Evolutionary conservation across 352 stramenopile genomes (phyloP).

Genomic region (Aphanomyces invadans): DNA sequence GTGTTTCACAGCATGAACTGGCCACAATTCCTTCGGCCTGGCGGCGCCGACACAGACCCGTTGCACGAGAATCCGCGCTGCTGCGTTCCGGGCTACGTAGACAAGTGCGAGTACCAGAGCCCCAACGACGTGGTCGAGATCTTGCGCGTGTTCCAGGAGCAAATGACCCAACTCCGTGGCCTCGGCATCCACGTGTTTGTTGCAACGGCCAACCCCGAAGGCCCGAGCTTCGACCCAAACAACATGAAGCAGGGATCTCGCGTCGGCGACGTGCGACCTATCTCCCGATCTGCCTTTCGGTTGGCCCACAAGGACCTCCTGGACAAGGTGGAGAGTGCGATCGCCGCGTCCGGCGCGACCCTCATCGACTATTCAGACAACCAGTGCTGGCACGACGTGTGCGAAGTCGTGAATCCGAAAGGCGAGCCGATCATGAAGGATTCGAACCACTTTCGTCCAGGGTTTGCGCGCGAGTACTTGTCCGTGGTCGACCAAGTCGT

Average conservation of each 20-base stretch:
- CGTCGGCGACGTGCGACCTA: not conserved
- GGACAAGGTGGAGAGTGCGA: not conserved
- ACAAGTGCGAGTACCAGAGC: conserved; percentile 23
- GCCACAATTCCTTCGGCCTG: conserved; percentile 13
- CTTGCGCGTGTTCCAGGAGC: not conserved
- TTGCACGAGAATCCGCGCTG: not conserved
- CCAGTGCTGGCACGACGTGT: conserved; percentile 19
- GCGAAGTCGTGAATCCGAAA: conserved; percentile 10
- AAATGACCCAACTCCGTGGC: not conserved
- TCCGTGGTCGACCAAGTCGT: conserved; percentile 8
- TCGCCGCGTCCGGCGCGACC: not conserved
- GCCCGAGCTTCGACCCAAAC: conserved; percentile 9
- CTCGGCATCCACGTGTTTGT: conserved; percentile 14
- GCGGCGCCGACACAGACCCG: not conserved
- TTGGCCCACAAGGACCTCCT: not conserved
- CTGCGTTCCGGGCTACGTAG: conserved; percentile 7
- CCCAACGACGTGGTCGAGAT: not conserved
- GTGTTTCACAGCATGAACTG: conserved; percentile 13
- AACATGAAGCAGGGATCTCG: conserved; percentile 2
- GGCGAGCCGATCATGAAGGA: conserved; percentile 22
- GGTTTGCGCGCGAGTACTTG: conserved; percentile 4
- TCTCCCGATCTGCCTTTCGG: not conserved
- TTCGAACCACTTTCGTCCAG: conserved; percentile 8
- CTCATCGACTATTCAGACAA: conserved; percentile 22
- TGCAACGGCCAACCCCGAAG: conserved; percentile 13